These are phyloP conservation scores for Seiridium cupressi DNA, from an alignment of 2,329 filamentous ascomycete genomes.

Conservation along the genomic window DNA sequence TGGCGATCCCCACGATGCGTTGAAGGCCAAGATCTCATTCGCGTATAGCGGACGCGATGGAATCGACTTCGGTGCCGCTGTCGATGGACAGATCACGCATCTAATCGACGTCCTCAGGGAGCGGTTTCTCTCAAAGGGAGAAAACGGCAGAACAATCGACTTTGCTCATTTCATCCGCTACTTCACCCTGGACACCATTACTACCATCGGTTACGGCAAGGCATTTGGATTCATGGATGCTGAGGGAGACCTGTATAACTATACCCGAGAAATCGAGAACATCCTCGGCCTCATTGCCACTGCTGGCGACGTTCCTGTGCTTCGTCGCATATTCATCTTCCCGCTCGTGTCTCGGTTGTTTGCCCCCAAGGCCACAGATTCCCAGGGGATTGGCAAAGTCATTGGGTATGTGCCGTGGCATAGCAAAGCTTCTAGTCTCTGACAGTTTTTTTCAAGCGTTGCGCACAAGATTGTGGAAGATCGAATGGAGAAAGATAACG, in stretches of 20 bases:
- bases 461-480: background rate
- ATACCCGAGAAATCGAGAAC: background rate
- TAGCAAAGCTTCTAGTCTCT: background rate
- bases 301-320: background rate
- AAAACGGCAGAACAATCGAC: background rate
- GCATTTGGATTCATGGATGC: slow-evolving; percentile 8
- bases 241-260: slow-evolving; percentile 6
- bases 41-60: slow-evolving; percentile 22
- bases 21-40: slow-evolving; percentile 37
- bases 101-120: slow-evolving; percentile 38
- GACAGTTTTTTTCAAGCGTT: background rate
- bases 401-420: background rate
- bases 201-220: background rate
- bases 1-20: slow-evolving; percentile 36
- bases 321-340: background rate
- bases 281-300: background rate
- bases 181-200: slow-evolving; percentile 9
- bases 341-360: background rate
- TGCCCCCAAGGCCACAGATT: background rate
- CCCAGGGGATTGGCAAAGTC: background rate
- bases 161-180: slow-evolving; percentile 7
- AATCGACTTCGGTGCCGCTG: slow-evolving; percentile 25
- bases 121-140: slow-evolving; percentile 25
- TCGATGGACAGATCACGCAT: slow-evolving; percentile 42
- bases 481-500: background rate